A percentile compares a stretch with the other conserved stretches of the same genome.
These are phyloP conservation scores for Kickxella alabastrina DNA, from an alignment of 192 early-diverging fungal genomes.

Conservation along the genomic window DNA sequence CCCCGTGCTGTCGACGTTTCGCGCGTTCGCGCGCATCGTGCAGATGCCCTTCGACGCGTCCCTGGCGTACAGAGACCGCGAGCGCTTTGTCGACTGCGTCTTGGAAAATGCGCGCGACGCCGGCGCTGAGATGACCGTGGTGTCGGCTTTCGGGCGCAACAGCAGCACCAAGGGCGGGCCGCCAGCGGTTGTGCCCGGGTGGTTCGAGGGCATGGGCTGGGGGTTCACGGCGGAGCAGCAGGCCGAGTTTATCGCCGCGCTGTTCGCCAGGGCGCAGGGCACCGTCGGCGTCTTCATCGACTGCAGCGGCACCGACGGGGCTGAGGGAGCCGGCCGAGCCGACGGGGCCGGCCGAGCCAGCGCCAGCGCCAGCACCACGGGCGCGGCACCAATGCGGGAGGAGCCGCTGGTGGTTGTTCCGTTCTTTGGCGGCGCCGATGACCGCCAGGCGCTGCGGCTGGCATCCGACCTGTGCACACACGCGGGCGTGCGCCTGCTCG, in stretches of 20 bases:
- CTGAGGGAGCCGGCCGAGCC: not conserved
- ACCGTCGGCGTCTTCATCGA: slow-evolving; percentile 65
- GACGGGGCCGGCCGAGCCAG: not conserved
- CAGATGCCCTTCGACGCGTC: slow-evolving; percentile 60
- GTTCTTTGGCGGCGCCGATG: slow-evolving; percentile 71
- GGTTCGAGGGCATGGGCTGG: slow-evolving; percentile 44
- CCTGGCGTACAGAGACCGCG: slow-evolving; percentile 56
- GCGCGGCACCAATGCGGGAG: slow-evolving; percentile 32
- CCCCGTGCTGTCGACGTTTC: slow-evolving; percentile 76
- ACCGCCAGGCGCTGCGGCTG: slow-evolving; percentile 62
- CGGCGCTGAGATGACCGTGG: slow-evolving; percentile 62
- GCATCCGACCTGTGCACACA: slow-evolving; percentile 48
- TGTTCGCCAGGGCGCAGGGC: slow-evolving; percentile 47
- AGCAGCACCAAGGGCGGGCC: not conserved
- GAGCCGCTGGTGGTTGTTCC: slow-evolving; percentile 65
- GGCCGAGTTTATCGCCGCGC: slow-evolving; percentile 43
- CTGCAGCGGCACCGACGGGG: slow-evolving; percentile 59
- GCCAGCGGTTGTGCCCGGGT: slow-evolving; percentile 22
- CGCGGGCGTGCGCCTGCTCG: slow-evolving; percentile 50
- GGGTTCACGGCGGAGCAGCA: slow-evolving; percentile 51
- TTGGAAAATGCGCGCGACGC: slow-evolving; percentile 54
- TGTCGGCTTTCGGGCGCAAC: slow-evolving; percentile 60
- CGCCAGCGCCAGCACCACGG: not conserved
- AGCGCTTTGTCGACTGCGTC: slow-evolving; percentile 70
- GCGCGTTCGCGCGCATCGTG: slow-evolving; percentile 75